These are phyloP conservation scores for Annulohypoxylon moriforme DNA, from an alignment of 495 filamentous ascomycete genomes.

Conservation along the genomic window DNA sequence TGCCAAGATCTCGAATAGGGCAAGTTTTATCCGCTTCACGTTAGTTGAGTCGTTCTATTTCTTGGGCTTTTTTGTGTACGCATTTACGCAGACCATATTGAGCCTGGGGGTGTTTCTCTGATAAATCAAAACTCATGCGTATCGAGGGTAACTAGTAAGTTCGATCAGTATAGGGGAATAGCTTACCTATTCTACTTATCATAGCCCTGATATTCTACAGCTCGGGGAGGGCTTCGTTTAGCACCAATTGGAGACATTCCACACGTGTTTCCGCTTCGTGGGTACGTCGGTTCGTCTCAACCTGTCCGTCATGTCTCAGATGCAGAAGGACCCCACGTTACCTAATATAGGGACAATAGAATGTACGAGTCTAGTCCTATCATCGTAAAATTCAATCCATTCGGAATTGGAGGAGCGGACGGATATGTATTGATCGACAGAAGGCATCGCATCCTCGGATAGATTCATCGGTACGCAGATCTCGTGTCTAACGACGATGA, in stretches of 20 bases:
- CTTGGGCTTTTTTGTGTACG: neutral
- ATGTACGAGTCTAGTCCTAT: neutral
- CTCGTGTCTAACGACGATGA: neutral
- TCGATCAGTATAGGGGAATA: neutral
- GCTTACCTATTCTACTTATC: neutral
- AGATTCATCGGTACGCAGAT: neutral
- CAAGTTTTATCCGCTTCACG: slow-evolving; percentile 15
- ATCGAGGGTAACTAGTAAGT: neutral
- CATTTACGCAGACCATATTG: neutral
- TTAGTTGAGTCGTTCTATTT: slow-evolving; percentile 6
- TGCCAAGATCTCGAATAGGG: slow-evolving; percentile 22
- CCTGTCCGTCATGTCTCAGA: slow-evolving; percentile 23
- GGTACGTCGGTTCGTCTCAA: slow-evolving; percentile 23
- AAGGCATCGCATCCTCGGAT: neutral
- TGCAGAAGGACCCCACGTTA: slow-evolving; percentile 1
- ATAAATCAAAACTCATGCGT: neutral
- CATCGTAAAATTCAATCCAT: neutral
- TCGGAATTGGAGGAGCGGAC: neutral
- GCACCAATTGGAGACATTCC: slow-evolving; percentile 1
- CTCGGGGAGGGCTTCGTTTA: neutral
- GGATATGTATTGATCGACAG: neutral
- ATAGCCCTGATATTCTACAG: neutral
- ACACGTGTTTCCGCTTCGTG: slow-evolving; percentile 17
- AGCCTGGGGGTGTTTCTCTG: neutral
- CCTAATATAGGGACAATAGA: neutral